Evolutionary conservation across 2,329 filamentous ascomycete genomes (phyloP).

Genomic region (Epichloe festucae): DNA sequence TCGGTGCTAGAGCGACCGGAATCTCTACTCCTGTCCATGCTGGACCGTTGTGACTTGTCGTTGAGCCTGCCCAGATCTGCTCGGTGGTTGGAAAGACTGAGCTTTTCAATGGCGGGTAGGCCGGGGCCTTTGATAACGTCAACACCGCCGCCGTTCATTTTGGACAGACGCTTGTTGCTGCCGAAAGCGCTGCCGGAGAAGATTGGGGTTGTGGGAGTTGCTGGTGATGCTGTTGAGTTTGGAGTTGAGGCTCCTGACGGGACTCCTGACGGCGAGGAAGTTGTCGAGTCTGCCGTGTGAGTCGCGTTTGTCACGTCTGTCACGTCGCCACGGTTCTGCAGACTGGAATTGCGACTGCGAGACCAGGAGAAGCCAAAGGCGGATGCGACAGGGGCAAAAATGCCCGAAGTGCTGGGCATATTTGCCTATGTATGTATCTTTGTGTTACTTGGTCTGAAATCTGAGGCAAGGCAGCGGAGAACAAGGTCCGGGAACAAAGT

Average conservation of each 20-base stretch:
- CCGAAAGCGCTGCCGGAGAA: conserved; percentile 9
- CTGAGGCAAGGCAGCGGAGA: background rate
- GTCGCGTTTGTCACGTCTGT: conserved; percentile 8
- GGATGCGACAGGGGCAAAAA: conserved; percentile 19
- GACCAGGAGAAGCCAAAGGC: conserved; percentile 21
- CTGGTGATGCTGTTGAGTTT: conserved; percentile 7
- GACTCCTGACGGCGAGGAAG: background rate
- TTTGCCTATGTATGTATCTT: background rate
- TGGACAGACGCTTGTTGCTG: conserved; percentile 11
- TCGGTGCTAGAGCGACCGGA: conserved; percentile 17
- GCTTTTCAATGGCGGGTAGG: conserved; percentile 17
- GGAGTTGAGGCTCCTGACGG: conserved; percentile 4
- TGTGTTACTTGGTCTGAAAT: background rate
- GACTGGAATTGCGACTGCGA: conserved; percentile 11
- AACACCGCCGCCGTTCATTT: conserved; percentile 20
- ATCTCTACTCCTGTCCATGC: conserved; percentile 14
- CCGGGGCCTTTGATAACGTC: conserved; percentile 17
- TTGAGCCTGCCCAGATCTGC: conserved; percentile 10
- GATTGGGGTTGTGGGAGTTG: background rate
- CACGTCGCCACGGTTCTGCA: conserved; percentile 7
- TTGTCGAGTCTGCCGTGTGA: conserved; percentile 5
- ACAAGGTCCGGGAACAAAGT: background rate
- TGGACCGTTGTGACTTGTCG: conserved; percentile 11
- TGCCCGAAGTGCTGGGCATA: conserved; percentile 19
- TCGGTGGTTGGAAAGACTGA: conserved; percentile 12